Percentiles rank a stretch among this genome's conserved stretches.
Conservation (phyloP, 495 filamentous ascomycete species). For the Polyplosphaeria fusca region DNA sequence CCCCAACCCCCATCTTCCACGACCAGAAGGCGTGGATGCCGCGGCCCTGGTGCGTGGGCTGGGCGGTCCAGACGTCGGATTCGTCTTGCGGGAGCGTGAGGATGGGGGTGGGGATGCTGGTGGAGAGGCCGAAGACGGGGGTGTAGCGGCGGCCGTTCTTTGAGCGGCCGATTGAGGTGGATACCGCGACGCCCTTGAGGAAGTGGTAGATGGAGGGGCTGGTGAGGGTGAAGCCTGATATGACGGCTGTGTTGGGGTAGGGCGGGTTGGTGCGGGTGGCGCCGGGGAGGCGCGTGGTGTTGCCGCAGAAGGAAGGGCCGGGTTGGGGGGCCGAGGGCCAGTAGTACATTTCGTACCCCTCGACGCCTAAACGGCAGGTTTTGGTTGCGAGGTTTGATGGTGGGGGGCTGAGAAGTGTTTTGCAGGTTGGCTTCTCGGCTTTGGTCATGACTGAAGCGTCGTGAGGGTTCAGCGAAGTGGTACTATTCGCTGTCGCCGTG, state of each 20-base stretch:
- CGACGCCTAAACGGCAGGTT: conserved; percentile 12
- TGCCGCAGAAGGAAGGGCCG: conserved; percentile 11
- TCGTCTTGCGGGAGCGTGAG: conserved; percentile 10
- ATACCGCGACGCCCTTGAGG: conserved; percentile 12
- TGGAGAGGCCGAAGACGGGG: conserved; percentile 10
- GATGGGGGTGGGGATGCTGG: conserved; percentile 10
- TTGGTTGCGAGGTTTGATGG: too few species aligned
- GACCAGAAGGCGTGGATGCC: conserved; percentile 6
- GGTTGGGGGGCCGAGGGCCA: conserved; percentile 8
- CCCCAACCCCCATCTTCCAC: conserved; percentile 4
- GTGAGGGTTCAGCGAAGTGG: conserved; percentile 12
- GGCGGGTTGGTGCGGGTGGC: conserved; percentile 14
- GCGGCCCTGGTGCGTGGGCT: conserved; percentile 7
- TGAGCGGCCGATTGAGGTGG: conserved; percentile 5
- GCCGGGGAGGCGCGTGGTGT: conserved; percentile 5
- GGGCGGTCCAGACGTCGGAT: conserved; percentile 7
- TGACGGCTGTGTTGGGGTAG: conserved; percentile 15
- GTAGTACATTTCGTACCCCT: conserved; percentile 11
- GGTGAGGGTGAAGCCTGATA: conserved; percentile 13
- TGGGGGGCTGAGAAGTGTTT: too few species aligned
- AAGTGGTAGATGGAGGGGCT: conserved; percentile 18
- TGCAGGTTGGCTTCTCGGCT: too few species aligned
- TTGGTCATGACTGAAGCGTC: conserved; percentile 5
- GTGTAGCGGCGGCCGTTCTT: conserved; percentile 5
- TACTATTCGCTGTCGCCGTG: conserved; percentile 10